Evolutionary conservation across 2,329 filamentous ascomycete genomes (phyloP), one percentile per base, ranked within the genome.

Genomic region (Zalaria obscura): DNA sequence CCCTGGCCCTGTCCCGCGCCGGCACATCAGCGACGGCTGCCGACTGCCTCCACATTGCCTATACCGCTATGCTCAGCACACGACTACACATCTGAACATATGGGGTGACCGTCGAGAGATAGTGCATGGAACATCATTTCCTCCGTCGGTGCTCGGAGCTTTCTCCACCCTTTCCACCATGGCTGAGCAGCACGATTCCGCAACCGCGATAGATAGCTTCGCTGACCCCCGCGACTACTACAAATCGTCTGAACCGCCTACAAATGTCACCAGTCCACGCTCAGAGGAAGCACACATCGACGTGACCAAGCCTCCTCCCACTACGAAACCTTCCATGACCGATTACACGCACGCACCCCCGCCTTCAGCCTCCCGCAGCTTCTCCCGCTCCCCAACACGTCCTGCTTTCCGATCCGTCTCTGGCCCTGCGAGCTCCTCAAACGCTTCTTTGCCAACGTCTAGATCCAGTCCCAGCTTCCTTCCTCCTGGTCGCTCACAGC

Each of bases 401-500:
- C 40, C 38, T 9, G 27, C 37, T 26, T 35, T 27, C 36, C 45
- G 40, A 40, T 35, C 42, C 27, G 37, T 41, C 25, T 42, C 45
- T 29, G 38, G 41, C 35, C 34, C 42, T 26, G 38, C 40, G 31
- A 35, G 38, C 27, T 25, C 42, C 11, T 18, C 38, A 9, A 35
- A 27, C 5, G 25, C 33, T 27, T 36, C 46, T 5, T 45, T 54
- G 32, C 50, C 42, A 48, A 52, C 43, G 41, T 47, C 42, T 27
- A 50, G 48, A 36, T 57, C 55, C 28, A 51, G 49, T 28, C 53
- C 55, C 11, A 52, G 52, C 8, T 47, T 55, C 26, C 49, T 55
- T 25, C 51, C 55, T 10, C 53, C 55, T 27, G 35, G 45, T 27
- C 55, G 57, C 52, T 62, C 50, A 48, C 61, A 64, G 49, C 72